Base-by-base conservation (phyloP, 192 early-diverging fungal species). In the Coemansia nantahalensis region DNA sequence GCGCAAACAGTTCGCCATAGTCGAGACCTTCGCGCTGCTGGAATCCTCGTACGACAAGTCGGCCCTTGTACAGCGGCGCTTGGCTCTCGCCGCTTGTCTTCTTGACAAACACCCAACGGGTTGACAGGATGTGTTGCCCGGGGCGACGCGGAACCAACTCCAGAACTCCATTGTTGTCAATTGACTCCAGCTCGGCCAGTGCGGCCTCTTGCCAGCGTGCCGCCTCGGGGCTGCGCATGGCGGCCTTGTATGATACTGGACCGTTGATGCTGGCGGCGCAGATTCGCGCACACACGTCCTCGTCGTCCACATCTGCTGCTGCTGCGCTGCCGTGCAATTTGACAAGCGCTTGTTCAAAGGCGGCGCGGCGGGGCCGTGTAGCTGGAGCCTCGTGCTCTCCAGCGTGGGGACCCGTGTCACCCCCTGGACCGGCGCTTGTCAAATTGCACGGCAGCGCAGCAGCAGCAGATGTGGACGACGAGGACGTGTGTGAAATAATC, bases 161-260 rank as follows among this genome's bases (percentile, higher is more conserved):
- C 2, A 51, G 8, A 17, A 51, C 38, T n/a, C 21, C 24, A 6
- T 51, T 51, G 32, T 51, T 51, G 37, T 51, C 37, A 39, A 51
- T 51, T 8, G 49, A 40, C 19, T 51, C 49, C 1, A 51, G 37
- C 12, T 51, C 26, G 1, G 22, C 9, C 32, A 22, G 15, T 3
- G 38, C 36, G 12, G 48, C 37, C 16, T 34, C 48, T 5, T 36
- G 34, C 48, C 48, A 51, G 3, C 34, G 22, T 15, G 13, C 15
- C 3, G 49, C 22, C 22, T 51, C 35, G 24, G 15, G 23, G 37
- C 22, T 39, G 8, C 4, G 3, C 26, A 39, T 28, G 13, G 37
- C 37, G 7, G 6, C 15, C 2, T 17, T 26, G 24, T 16, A 51
- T 2, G 35, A 51, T 28, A 7, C 4, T 28, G 26, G 26, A 5